Conservation (phyloP, 345 rosid species). For the Gossypium herbaceum region DNA sequence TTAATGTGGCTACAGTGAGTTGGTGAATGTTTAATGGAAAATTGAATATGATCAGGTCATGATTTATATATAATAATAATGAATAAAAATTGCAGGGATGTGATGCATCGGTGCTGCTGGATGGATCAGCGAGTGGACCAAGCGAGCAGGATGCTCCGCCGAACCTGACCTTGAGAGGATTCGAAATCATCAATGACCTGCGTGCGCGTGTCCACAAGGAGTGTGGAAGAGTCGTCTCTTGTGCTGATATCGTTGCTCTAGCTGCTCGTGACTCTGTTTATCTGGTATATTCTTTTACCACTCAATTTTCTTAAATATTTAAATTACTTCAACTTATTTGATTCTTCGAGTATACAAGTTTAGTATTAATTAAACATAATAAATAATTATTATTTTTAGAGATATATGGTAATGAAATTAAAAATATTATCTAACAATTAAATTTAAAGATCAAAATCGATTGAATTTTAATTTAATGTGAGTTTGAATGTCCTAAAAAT, state of each 20-base stretch:
- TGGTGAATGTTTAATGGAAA: neutral
- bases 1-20: neutral
- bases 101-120: conserved; percentile 78
- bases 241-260: conserved; percentile 48
- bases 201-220: conserved; percentile 30
- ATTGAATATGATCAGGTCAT: neutral
- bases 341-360: too few relatives aligned
- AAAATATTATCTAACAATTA: too few relatives aligned
- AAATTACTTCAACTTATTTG: too few relatives aligned
- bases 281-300: conserved; percentile 32
- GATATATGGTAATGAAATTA: too few relatives aligned
- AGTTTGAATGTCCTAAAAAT: accelerated
- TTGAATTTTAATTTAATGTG: too few relatives aligned
- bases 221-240: conserved; percentile 57
- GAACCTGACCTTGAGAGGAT: conserved; percentile 44
- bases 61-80: neutral
- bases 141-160: conserved; percentile 74
- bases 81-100: conserved; percentile 52
- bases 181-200: conserved; percentile 46
- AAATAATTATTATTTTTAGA: too few relatives aligned
- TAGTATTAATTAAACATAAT: too few relatives aligned
- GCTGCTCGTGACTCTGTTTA: conserved; percentile 59
- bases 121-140: conserved; percentile 78
- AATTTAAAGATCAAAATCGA: too few relatives aligned
- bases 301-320: neutral